These are phyloP conservation scores for Syzygium aqueum DNA, from an alignment of 345 rosid species.

Conservation along the genomic window DNA sequence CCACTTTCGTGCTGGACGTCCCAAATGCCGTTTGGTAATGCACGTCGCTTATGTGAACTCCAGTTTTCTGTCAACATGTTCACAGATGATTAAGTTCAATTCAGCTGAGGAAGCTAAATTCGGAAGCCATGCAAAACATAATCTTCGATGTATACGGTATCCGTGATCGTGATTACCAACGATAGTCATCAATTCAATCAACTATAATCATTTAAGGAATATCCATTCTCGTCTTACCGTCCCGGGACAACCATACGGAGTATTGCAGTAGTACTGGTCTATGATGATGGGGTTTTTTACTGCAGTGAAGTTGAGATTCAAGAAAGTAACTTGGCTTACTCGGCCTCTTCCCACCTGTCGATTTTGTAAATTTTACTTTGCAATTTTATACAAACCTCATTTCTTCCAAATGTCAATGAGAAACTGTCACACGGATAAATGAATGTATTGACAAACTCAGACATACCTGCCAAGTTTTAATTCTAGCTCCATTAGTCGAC, in stretches of 20 bases:
- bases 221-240: neutral
- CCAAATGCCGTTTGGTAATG: neutral
- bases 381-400: neutral
- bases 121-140: neutral
- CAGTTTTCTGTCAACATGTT: neutral
- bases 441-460: neutral
- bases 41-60: slow-evolving; percentile 4
- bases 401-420: neutral
- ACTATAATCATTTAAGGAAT: neutral
- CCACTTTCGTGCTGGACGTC: slow-evolving; percentile 11
- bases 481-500: slow-evolving; percentile 26
- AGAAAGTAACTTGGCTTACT: slow-evolving; percentile 13
- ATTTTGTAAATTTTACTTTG: neutral
- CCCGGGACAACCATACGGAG: neutral
- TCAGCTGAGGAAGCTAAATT: neutral
- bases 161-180: neutral
- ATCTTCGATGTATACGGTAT: neutral
- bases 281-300: slow-evolving; percentile 18
- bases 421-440: neutral
- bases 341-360: slow-evolving; percentile 20
- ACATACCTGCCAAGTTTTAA: slow-evolving; percentile 30
- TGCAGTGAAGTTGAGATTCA: slow-evolving; percentile 5
- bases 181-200: neutral
- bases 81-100: neutral
- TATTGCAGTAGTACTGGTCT: slow-evolving; percentile 6